Conservation (phyloP, 176 grass and related monocot genomes). For the Lolium rigidum region DNA sequence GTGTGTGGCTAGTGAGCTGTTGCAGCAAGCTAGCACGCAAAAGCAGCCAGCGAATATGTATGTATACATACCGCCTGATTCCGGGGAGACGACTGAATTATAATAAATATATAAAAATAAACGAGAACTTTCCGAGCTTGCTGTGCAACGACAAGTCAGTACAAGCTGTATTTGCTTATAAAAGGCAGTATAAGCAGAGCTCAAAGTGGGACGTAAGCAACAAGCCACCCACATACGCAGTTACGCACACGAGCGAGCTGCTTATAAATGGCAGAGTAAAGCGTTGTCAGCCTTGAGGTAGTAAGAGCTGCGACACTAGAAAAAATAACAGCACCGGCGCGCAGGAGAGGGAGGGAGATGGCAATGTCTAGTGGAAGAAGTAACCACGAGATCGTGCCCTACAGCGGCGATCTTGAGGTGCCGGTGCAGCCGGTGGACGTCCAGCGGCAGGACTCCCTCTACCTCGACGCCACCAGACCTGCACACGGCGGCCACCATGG, state of each 20-base stretch:
- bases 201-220: background rate
- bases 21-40: background rate
- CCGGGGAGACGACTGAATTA: background rate
- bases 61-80: too few species aligned
- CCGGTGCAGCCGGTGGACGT: slow-evolving; percentile 33
- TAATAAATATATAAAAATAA: background rate
- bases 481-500: slow-evolving; percentile 40
- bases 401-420: slow-evolving; percentile 39
- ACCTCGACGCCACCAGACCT: slow-evolving; percentile 52
- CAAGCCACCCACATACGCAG: background rate
- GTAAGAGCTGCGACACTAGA: too few species aligned
- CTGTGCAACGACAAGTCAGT: background rate
- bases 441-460: slow-evolving; percentile 56
- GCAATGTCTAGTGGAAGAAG: background rate
- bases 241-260: background rate
- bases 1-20: background rate
- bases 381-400: slow-evolving; percentile 45
- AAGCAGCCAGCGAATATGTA: background rate
- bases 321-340: too few species aligned
- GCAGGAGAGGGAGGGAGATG: background rate
- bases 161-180: slow-evolving; percentile 9
- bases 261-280: slow-evolving; percentile 27
- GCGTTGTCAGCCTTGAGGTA: background rate
- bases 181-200: slow-evolving; percentile 27
- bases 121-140: background rate